Percentiles rank a stretch among this genome's conserved stretches.
phyloP scores from a whole-genome alignment of 352 stramenopile species.

The Globisporangium cystogenes region DNA sequence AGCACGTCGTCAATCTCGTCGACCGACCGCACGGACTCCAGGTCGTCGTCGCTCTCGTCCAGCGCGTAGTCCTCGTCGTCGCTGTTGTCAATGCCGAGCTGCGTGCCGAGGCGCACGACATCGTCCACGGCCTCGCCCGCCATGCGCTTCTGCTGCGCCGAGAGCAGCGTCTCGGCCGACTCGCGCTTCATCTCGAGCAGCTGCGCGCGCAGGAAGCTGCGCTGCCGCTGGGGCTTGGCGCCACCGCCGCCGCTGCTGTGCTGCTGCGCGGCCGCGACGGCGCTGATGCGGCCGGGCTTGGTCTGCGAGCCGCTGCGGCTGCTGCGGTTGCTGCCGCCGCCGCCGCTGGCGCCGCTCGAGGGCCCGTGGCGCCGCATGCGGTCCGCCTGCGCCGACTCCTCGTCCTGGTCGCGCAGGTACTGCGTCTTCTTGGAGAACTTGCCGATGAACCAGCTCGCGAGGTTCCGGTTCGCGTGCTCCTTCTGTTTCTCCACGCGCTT shows the following conservation, averaged over 20 bases:
- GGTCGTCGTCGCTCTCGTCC: conserved; percentile 29
- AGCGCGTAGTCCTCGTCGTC: conserved; percentile 30
- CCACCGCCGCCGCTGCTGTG: conserved; percentile 13
- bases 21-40: conserved; percentile 21
- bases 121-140: conserved; percentile 32
- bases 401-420: conserved; percentile 54
- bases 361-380: conserved; percentile 19
- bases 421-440: conserved; percentile 64
- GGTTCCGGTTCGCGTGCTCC: conserved; percentile 47
- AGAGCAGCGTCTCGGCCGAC: conserved; percentile 46
- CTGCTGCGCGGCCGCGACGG: conserved; percentile 27
- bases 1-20: conserved; percentile 34
- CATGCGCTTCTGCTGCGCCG: conserved; percentile 37
- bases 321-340: conserved; percentile 8
- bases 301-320: conserved; percentile 25
- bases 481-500: conserved; percentile 56
- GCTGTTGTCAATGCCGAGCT: conserved; percentile 18
- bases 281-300: conserved; percentile 23
- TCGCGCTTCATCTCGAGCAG: conserved; percentile 76
- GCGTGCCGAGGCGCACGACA: conserved; percentile 15
- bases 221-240: conserved; percentile 44
- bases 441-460: conserved; percentile 64
- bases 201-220: conserved; percentile 61
- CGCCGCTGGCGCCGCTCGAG: background rate
- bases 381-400: conserved; percentile 31